Evolutionary conservation across 495 filamentous ascomycete species (phyloP).

Genomic region (Penicillium macrosclerotiorum): DNA sequence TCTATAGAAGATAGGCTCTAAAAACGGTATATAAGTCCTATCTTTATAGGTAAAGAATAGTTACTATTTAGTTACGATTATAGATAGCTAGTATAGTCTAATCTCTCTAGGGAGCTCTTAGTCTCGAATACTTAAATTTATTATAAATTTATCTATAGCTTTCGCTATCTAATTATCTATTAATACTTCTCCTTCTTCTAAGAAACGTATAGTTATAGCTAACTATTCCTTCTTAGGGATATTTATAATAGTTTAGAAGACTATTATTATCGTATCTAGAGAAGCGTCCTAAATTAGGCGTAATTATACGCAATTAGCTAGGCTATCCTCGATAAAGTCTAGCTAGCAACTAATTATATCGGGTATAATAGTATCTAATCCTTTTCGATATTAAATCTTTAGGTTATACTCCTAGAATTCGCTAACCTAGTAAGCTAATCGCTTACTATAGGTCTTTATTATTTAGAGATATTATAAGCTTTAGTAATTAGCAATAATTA

Average conservation of each 20-base stretch:
- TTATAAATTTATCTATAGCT: background rate
- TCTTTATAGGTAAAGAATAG: background rate
- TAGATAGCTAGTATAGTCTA: background rate
- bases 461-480: background rate
- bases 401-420: slow-evolving; percentile 5
- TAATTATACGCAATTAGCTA: background rate
- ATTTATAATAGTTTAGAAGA: background rate
- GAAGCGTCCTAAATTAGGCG: background rate
- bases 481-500: background rate
- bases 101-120: background rate
- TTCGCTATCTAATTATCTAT: background rate
- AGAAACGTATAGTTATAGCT: background rate
- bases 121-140: background rate
- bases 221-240: background rate
- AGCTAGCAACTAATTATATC: background rate
- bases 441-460: background rate
- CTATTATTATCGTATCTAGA: background rate
- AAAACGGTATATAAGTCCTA: background rate
- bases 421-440: background rate
- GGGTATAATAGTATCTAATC: background rate
- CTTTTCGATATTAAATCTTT: slow-evolving; percentile 1
- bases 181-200: background rate
- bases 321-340: background rate
- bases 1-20: background rate
- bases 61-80: background rate